Conservation (phyloP, 257 asterid species). For the Petunia secreta region DNA sequence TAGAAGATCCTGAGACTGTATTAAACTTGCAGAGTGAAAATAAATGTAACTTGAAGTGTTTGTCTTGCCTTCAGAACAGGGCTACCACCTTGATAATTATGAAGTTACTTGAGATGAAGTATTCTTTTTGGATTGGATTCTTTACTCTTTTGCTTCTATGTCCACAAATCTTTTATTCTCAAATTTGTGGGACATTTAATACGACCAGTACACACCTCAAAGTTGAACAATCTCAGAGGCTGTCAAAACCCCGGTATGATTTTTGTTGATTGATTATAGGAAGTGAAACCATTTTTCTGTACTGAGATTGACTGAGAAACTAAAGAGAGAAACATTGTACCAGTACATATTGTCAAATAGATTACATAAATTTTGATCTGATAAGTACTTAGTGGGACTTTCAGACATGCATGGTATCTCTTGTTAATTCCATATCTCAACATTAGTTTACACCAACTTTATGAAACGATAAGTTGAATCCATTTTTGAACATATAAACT, state of each 20-base stretch:
- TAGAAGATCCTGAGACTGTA: constrained; percentile 5
- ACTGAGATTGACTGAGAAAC: background rate
- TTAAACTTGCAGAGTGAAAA: constrained; percentile 17
- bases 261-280: background rate
- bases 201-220: background rate
- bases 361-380: too few relatives aligned
- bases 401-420: too few relatives aligned
- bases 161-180: background rate
- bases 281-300: background rate
- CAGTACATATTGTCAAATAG: too few relatives aligned
- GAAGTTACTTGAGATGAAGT: background rate
- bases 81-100: background rate
- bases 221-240: background rate
- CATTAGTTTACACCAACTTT: too few relatives aligned
- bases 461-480: too few relatives aligned
- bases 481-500: background rate
- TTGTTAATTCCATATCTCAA: too few relatives aligned
- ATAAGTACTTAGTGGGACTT: too few relatives aligned
- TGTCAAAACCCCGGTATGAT: background rate
- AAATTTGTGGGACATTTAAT: background rate
- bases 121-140: background rate
- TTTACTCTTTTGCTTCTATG: background rate
- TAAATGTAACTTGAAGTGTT: background rate
- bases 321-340: background rate
- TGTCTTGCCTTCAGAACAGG: background rate